Evolutionary conservation across 345 rosid species (phyloP), one percentile per base, ranked within the genome.

Genomic region (Moricandia moricandioides): DNA sequence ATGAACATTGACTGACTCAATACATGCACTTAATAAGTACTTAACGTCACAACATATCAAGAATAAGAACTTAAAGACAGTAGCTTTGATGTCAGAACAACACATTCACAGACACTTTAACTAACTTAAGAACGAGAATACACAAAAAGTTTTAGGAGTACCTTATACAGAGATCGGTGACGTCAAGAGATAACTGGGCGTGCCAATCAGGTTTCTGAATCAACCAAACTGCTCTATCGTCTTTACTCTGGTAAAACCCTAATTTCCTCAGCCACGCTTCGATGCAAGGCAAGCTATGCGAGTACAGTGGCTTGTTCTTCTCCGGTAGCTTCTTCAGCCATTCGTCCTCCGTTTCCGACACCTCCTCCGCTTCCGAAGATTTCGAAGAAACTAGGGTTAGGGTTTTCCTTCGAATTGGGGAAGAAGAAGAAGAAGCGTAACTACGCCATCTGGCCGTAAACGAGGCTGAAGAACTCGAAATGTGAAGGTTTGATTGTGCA

Each of bases 231-330:
- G 97, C 93, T 31, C 88, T 87, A 80, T 91, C 91, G 10, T 88
- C 97, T 73, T 79, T 83, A 80, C 88, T 86, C 80, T 87, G 96
- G 35, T 63, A 76, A 84, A 91, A 94, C 77, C 93, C 98, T 73
- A 91, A 63, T 10, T 67, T 84, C 73, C 75, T 86, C 26, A 94
- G 82, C 98, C 97, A 94, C 14, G 93, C 89, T 69, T 94, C 97
- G 69, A 91, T 90, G 69, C 98, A 88, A 26, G 96, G 96, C 82
- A 94, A 82, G 82, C 97, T 94, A 60, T 94, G 96, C 16, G 99
- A 89, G 75, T 90, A 94, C 59, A 94, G 68, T 39, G 97, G 95
- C 86, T 83, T 91, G 70, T 75, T 84, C 87, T 88, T 90, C 18
- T 91, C 97, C 34, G 93, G 92, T 51, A 89, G 91, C 73, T 77